Conservation (phyloP, 345 rosid genomes). For the Linum trigynum region DNA sequence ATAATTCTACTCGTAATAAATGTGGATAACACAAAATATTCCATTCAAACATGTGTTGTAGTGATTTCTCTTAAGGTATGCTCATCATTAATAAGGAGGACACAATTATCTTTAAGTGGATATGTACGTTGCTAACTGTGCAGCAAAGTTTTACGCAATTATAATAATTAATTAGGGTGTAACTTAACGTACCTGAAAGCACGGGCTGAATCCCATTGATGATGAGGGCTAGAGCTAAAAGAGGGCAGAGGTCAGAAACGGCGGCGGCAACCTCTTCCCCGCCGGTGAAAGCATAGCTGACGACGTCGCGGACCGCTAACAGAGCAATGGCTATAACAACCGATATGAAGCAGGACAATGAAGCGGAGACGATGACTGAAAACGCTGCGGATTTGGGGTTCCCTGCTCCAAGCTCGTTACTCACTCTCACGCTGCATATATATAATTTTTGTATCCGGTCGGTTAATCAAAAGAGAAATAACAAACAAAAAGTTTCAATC, state of each 20-base stretch:
- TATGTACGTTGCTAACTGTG: too few relatives aligned
- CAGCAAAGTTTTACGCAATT: too few relatives aligned
- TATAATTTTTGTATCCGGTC: too few relatives aligned
- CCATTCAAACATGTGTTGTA: too few relatives aligned
- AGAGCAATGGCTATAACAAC: background rate
- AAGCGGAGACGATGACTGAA: background rate
- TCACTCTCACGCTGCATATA: background rate
- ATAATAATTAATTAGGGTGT: too few relatives aligned
- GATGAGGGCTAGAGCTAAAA: background rate
- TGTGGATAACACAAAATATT: too few relatives aligned
- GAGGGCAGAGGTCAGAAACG: background rate
- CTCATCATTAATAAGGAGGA: too few relatives aligned
- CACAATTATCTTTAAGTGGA: too few relatives aligned
- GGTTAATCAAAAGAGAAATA: too few relatives aligned
- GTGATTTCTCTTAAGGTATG: too few relatives aligned
- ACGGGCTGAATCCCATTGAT: background rate
- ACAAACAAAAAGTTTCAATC: too few relatives aligned
- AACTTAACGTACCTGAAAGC: background rate
- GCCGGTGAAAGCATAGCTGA: background rate
- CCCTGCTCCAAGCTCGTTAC: background rate
- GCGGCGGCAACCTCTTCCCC: background rate
- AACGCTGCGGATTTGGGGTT: background rate
- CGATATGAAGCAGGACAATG: background rate
- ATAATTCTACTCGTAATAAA: too few relatives aligned
- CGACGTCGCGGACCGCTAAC: background rate